phyloP scores from a whole-genome alignment of 805 yeast genomes.

The Candida xyloterini region DNA sequence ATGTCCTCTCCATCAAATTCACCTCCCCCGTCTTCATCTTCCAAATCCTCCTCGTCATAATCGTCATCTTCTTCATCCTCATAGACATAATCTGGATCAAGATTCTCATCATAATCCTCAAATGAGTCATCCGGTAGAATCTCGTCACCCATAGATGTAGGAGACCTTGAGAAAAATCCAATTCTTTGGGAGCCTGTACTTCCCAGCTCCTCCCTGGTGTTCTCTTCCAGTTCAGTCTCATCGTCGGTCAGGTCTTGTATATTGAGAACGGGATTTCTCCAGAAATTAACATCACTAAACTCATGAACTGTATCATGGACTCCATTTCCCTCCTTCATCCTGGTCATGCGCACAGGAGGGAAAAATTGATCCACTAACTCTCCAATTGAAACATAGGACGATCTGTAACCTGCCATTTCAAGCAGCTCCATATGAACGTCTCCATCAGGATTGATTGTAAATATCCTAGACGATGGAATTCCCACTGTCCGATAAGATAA shows the following conservation, averaged over 20 bases:
- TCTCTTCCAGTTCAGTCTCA: slow-evolving; percentile 29
- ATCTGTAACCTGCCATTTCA: slow-evolving; percentile 88
- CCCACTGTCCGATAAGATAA: slow-evolving; percentile 90
- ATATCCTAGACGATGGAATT: slow-evolving; percentile 89
- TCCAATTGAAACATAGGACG: slow-evolving; percentile 83
- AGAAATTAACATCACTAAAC: slow-evolving; percentile 83
- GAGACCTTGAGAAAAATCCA: slow-evolving; percentile 21
- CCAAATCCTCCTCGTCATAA: slow-evolving; percentile 18
- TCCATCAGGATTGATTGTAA: slow-evolving; percentile 93
- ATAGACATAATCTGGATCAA: slow-evolving; percentile 34
- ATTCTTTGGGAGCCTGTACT: slow-evolving; percentile 19
- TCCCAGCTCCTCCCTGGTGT: slow-evolving; percentile 1
- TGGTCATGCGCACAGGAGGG: slow-evolving; percentile 63
- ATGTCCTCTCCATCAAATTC: slow-evolving; percentile 29
- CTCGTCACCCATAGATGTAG: slow-evolving; percentile 17
- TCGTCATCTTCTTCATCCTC: slow-evolving; percentile 28
- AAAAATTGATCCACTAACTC: slow-evolving; percentile 96
- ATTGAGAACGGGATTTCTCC: slow-evolving; percentile 80
- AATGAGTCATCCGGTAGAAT: slow-evolving; percentile 28
- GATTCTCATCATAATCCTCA: slow-evolving; percentile 31
- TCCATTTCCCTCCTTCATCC: slow-evolving; percentile 15
- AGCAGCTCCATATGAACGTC: slow-evolving; percentile 96
- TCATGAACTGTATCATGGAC: slow-evolving; percentile 48
- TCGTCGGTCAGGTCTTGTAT: slow-evolving; percentile 58
- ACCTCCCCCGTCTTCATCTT: slow-evolving; percentile 25